A percentile compares a stretch with the other conserved stretches of the same genome.
These are phyloP conservation scores for Chaetomium sp. DNA, from an alignment of 2,329 filamentous ascomycete species.

Conservation along the genomic window DNA sequence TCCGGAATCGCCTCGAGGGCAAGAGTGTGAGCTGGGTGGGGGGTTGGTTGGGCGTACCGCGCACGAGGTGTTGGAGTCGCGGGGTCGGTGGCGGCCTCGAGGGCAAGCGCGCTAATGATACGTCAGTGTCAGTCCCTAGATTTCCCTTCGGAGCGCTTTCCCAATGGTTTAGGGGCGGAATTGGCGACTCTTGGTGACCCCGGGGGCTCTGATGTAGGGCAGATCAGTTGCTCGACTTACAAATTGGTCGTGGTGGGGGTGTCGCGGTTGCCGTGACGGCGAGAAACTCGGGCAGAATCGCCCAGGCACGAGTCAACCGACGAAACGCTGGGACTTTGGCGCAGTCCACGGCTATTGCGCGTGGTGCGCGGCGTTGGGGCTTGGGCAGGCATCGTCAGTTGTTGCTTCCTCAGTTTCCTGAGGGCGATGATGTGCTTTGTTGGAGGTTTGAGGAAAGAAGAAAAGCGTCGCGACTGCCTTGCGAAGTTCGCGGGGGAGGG, in stretches of 20 bases:
- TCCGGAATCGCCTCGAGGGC: constrained; percentile 20
- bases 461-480: not conserved
- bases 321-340: constrained; percentile 15
- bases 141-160: not conserved
- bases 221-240: not conserved
- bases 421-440: constrained; percentile 7
- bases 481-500: not conserved
- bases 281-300: constrained; percentile 18
- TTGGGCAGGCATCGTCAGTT: constrained; percentile 31
- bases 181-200: not conserved
- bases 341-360: constrained; percentile 34
- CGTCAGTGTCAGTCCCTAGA: not conserved
- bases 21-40: constrained; percentile 1
- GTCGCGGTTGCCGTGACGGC: constrained; percentile 19
- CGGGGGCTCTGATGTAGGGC: not conserved
- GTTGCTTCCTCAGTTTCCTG: constrained; percentile 16
- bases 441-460: not conserved
- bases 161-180: not conserved
- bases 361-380: constrained; percentile 32
- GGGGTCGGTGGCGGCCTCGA: constrained; percentile 2
- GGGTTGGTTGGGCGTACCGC: not conserved
- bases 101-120: constrained; percentile 1
- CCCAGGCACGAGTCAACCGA: constrained; percentile 5
- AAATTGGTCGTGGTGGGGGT: constrained; percentile 4
- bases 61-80: constrained; percentile 5